Evolutionary conservation across 495 filamentous ascomycete species (phyloP).

Genomic region (Chaetomium tenue): DNA sequence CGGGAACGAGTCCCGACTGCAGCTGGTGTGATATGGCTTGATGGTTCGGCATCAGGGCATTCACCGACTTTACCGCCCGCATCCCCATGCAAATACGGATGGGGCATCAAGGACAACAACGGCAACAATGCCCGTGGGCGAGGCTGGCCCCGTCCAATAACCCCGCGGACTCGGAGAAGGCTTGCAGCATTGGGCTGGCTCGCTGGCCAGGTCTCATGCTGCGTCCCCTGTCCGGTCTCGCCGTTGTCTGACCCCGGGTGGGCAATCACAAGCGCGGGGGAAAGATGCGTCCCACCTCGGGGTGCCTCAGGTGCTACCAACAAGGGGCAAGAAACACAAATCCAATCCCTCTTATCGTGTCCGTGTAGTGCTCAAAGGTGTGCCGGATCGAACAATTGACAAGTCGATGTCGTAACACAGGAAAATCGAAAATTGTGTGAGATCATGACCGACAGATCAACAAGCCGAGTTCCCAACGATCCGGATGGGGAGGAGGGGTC

Average conservation of each 20-base stretch:
- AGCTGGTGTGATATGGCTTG: slow-evolving; percentile 19
- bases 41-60: slow-evolving; percentile 10
- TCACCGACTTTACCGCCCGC: slow-evolving; percentile 27
- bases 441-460: slow-evolving; percentile 17
- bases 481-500: background rate
- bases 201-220: background rate
- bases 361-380: background rate
- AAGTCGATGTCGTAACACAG: background rate
- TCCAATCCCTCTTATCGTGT: too few species aligned
- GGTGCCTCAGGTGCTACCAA: too few species aligned
- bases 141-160: slow-evolving; percentile 18
- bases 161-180: background rate
- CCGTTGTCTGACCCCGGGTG: slow-evolving; percentile 7
- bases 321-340: too few species aligned
- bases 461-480: background rate
- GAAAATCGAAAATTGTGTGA: slow-evolving; percentile 7
- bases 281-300: too few species aligned
- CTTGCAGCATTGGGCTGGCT: background rate
- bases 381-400: slow-evolving; percentile 16
- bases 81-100: slow-evolving; percentile 12
- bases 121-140: background rate
- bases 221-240: background rate
- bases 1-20: slow-evolving; percentile 1
- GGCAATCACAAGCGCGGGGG: slow-evolving; percentile 8
- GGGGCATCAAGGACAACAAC: background rate